Evolutionary conservation across 2,329 filamentous ascomycete species (phyloP), one percentile per base, ranked within the genome.

Genomic region (Fusarium falciforme): DNA sequence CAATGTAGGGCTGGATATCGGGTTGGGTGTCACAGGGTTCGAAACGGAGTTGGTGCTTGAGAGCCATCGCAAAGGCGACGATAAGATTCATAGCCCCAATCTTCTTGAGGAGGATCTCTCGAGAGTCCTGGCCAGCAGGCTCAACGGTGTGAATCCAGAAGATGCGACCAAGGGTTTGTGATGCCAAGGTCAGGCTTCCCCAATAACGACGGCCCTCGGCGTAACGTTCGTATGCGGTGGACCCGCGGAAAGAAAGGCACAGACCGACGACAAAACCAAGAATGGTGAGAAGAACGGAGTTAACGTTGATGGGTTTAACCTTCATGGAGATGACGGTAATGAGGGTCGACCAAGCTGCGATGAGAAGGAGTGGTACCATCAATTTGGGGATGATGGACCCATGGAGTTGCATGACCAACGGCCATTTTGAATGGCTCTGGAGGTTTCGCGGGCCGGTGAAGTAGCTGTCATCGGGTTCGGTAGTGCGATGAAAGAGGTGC

Each of bases 11-110:
- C 27, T 89, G 84, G 8, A 96, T 86, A 78, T 96, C 94, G 2
- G 92, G 88, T 80, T 96, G 95, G 61, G 91, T 89, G 29, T 91
- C 90, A 76, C 93, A 94, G 1, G 94, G 93, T 81, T 97, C 94
- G 80, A 96, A 96, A 29, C 94, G 93, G 33, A 96, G 89, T 76
- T 91, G 92, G 83, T 96, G 94, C 84, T 96, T 96, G 64, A 96
- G 86, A 1, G 94, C 85, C 17, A 93, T 87, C 25, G 93, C 89
- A 78, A 93, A 96, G 1, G 93, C 93, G 29, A 94, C 88, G 71
- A 96, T 87, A 17, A 96, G 87, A 79, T 96, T 96, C 81, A 96
- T 88, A 8, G 90, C 91, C 8, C 91, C 91, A 84, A 94, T 79
- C 82, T 95, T 96, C 62, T 86, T 88, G 6, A 96, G 85, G 1